These are phyloP conservation scores for Auriscalpium orientale DNA, from an alignment of 768 basidiomycete genomes.

Conservation along the genomic window DNA sequence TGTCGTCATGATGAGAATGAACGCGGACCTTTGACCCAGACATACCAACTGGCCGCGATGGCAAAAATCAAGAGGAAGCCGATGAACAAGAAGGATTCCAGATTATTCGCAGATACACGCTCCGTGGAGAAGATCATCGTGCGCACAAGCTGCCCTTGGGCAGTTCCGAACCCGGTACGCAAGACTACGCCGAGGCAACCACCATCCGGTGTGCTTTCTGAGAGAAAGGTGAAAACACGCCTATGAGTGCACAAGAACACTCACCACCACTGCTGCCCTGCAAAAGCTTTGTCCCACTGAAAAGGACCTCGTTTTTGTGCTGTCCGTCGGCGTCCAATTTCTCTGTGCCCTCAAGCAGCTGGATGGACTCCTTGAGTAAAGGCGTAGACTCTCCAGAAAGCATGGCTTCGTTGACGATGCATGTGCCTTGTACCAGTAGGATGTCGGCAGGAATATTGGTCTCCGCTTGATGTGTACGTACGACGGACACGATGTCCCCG, in stretches of 20 bases:
- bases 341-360: constrained; percentile 69
- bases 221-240: too few species aligned
- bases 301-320: constrained; percentile 85
- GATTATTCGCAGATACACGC: constrained; percentile 91
- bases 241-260: too few species aligned
- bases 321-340: constrained; percentile 76
- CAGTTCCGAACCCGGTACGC: constrained; percentile 94
- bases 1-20: background rate
- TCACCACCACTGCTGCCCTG: constrained; percentile 64
- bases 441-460: constrained; percentile 91
- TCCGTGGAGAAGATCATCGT: constrained; percentile 99
- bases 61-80: constrained; percentile 97
- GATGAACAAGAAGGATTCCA: constrained; percentile 95
- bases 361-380: constrained; percentile 90
- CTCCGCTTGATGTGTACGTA: constrained; percentile 58
- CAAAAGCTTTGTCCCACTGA: constrained; percentile 95
- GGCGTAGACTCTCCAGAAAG: constrained; percentile 97
- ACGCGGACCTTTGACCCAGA: constrained; percentile 84
- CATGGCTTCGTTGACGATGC: constrained; percentile 99
- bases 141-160: constrained; percentile 93
- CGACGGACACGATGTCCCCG: constrained; percentile 83
- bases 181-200: constrained; percentile 91
- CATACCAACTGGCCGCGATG: constrained; percentile 96
- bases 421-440: constrained; percentile 83
- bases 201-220: constrained; percentile 62